phyloP scores from a whole-genome alignment of 495 filamentous ascomycete species.

The Penicillium robsamsonii region DNA sequence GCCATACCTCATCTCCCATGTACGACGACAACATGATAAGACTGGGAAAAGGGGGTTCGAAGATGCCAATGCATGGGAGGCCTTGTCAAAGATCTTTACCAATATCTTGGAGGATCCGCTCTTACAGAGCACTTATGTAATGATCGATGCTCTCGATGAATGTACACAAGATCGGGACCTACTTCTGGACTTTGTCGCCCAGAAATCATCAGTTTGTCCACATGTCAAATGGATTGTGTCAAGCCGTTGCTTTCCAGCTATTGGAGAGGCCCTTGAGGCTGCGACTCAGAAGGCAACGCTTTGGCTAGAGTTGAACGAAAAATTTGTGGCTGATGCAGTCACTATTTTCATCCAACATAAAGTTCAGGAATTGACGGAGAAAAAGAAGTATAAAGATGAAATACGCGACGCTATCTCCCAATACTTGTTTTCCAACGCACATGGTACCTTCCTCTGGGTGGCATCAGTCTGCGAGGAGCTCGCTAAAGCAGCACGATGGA shows the following conservation, averaged over 20 bases:
- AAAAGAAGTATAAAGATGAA: conserved; percentile 1
- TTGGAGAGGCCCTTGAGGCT: conserved; percentile 15
- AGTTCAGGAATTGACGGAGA: conserved; percentile 20
- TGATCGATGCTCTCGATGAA: conserved; percentile 53
- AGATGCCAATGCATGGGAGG: too few species aligned
- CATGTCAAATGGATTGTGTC: conserved; percentile 34
- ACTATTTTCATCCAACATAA: conserved; percentile 34
- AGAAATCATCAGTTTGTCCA: conserved; percentile 6
- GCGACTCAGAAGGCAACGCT: conserved; percentile 7
- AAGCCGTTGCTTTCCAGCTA: conserved; percentile 26
- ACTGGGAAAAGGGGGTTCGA: too few species aligned
- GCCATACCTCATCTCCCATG: too few species aligned
- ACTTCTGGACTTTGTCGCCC: conserved; percentile 34
- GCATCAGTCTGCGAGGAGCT: conserved; percentile 29
- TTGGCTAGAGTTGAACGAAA: conserved; percentile 25
- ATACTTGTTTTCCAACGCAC: conserved; percentile 22
- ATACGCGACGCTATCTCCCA: conserved; percentile 11
- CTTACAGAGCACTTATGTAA: conserved; percentile 29
- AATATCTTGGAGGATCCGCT: conserved; percentile 14
- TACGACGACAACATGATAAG: too few species aligned
- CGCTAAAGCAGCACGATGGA: neutral
- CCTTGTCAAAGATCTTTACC: too few species aligned
- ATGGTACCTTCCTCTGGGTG: conserved; percentile 38
- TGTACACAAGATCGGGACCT: conserved; percentile 27
- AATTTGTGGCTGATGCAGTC: conserved; percentile 15